These are phyloP conservation scores for Starmerella ratchasimensis DNA, from an alignment of 805 yeast genomes.

Conservation along the genomic window DNA sequence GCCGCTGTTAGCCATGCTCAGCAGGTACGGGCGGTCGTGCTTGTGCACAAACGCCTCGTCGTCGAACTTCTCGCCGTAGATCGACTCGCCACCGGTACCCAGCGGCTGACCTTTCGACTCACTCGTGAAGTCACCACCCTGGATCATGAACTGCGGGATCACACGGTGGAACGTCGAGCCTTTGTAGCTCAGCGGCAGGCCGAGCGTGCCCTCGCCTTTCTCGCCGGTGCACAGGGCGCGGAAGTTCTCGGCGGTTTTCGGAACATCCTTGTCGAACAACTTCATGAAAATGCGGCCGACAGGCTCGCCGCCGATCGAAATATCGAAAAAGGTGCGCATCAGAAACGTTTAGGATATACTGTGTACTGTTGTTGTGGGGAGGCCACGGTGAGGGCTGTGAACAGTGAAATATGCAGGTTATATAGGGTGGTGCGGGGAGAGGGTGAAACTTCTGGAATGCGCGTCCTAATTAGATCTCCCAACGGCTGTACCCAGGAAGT, in stretches of 20 bases:
- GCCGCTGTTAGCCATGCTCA: conserved; percentile 96
- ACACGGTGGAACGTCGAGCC: conserved; percentile 85
- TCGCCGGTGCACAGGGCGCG: conserved; percentile 83
- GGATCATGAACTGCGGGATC: conserved; percentile 79
- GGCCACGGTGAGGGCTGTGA: neutral
- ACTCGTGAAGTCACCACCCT: conserved; percentile 84
- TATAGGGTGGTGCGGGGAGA: too few relatives aligned
- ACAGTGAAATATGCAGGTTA: too few relatives aligned
- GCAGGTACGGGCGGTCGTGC: conserved; percentile 74
- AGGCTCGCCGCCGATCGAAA: conserved; percentile 43
- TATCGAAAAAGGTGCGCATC: conserved; percentile 5
- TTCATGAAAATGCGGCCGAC: conserved; percentile 72
- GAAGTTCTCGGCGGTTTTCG: conserved; percentile 83
- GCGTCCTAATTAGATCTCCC: too few relatives aligned
- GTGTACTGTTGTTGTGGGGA: neutral
- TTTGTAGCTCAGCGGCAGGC: conserved; percentile 59
- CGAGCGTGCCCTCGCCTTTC: conserved; percentile 48
- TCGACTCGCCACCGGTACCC: conserved; percentile 73
- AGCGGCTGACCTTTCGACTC: conserved; percentile 27
- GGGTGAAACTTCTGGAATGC: too few relatives aligned
- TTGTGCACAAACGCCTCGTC: conserved; percentile 71
- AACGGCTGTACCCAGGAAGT: too few relatives aligned
- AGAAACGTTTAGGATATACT: neutral
- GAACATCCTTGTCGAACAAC: conserved; percentile 48
- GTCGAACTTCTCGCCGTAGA: conserved; percentile 73